Evolutionary conservation across 2,329 filamentous ascomycete species (phyloP).

Genomic region (Aureobasidium sp.): DNA sequence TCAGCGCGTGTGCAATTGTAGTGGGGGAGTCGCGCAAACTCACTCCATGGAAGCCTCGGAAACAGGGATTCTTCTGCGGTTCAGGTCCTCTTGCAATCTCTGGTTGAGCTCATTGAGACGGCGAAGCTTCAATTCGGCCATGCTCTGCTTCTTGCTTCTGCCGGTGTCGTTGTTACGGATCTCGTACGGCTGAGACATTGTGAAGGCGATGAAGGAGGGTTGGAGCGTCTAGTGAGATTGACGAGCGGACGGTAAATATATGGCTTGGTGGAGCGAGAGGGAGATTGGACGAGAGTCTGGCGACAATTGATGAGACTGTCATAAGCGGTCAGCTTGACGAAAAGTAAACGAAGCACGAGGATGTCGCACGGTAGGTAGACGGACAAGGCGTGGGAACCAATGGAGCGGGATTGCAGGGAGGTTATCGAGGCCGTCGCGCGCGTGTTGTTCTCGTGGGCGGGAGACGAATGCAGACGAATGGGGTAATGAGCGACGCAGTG

Average conservation of each 20-base stretch:
- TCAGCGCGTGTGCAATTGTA: not conserved
- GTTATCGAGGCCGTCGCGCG: constrained; percentile 5
- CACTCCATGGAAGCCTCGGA: constrained; percentile 71
- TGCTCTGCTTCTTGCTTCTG: constrained; percentile 96
- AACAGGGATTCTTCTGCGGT: constrained; percentile 89
- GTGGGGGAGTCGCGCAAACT: constrained; percentile 18
- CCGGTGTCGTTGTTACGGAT: constrained; percentile 58
- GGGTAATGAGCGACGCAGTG: constrained; percentile 16
- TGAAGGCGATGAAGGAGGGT: constrained; percentile 19
- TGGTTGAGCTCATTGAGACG: constrained; percentile 95
- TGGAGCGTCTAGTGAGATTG: constrained; percentile 5
- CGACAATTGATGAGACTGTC: constrained; percentile 9
- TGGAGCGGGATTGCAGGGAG: constrained; percentile 14
- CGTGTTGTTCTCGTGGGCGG: constrained; percentile 13
- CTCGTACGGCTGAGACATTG: constrained; percentile 58
- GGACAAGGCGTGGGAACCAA: constrained; percentile 13
- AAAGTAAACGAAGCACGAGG: constrained; percentile 3
- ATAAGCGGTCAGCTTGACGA: constrained; percentile 15
- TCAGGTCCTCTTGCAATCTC: constrained; percentile 89
- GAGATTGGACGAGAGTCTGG: not conserved
- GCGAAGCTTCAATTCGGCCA: constrained; percentile 96
- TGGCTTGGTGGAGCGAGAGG: not conserved
- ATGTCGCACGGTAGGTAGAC: not conserved
- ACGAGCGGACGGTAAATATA: not conserved
- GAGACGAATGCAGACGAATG: constrained; percentile 10